Conservation (phyloP, 2,329 filamentous ascomycete genomes). For the Fusarium subtropicale region DNA sequence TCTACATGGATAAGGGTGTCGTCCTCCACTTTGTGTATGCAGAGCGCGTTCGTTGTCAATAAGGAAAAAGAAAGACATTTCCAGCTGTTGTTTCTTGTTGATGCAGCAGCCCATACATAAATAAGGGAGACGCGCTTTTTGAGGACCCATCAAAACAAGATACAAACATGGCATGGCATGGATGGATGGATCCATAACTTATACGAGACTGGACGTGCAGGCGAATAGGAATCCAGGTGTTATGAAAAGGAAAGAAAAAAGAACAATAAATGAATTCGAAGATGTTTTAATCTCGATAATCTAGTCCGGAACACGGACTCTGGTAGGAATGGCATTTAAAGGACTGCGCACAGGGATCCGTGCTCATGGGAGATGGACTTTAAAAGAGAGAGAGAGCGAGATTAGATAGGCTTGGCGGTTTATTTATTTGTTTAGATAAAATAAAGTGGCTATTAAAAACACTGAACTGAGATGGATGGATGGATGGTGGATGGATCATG, state of each 20-base stretch:
- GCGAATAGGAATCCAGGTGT: not conserved
- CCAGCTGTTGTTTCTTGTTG: conserved; percentile 36
- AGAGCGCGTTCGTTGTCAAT: conserved; percentile 15
- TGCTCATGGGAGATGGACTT: conserved; percentile 37
- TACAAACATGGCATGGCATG: conserved; percentile 21
- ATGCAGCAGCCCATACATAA: conserved; percentile 24
- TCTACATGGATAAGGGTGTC: not conserved
- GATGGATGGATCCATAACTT: conserved; percentile 27
- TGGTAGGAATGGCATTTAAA: conserved; percentile 31
- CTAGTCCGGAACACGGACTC: conserved; percentile 33
- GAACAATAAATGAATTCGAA: not conserved
- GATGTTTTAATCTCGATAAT: conserved; percentile 25
- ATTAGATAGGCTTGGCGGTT: conserved; percentile 43
- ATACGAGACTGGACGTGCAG: conserved; percentile 16
- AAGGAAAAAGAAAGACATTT: conserved; percentile 23
- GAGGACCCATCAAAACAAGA: conserved; percentile 39
- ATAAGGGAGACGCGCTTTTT: conserved; percentile 33
- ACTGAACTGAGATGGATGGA: conserved; percentile 46
- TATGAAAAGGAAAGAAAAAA: not conserved
- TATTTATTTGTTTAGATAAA: conserved; percentile 34
- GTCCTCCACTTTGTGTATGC: conserved; percentile 3
- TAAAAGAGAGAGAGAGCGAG: conserved; percentile 8
- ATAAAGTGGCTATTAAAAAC: conserved; percentile 16
- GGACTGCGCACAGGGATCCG: conserved; percentile 28
- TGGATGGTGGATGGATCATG: conserved; percentile 39